Evolutionary conservation across 2,329 filamentous ascomycete genomes (phyloP).

Genomic region (Chrysosporium queenslandicum): DNA sequence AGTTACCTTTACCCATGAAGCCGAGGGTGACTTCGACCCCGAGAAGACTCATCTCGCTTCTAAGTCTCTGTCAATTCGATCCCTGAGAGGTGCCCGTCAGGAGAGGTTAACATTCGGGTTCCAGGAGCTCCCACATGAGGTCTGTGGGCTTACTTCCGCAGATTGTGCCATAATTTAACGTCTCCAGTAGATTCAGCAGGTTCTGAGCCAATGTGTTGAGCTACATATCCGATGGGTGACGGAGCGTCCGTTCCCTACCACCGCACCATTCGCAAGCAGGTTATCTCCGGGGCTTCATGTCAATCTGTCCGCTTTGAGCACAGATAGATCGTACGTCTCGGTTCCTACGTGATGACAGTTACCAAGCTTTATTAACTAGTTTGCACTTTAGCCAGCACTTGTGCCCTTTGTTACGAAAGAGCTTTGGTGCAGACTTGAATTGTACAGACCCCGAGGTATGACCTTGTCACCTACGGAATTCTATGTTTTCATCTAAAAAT

Average conservation of each 20-base stretch:
- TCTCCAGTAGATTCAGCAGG: slow-evolving; percentile 45
- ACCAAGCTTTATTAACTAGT: background rate
- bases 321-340: slow-evolving; percentile 4
- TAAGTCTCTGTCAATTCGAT: slow-evolving; percentile 46
- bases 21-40: slow-evolving; percentile 56
- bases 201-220: slow-evolving; percentile 57
- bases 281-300: slow-evolving; percentile 73
- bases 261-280: slow-evolving; percentile 63
- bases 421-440: slow-evolving; percentile 47
- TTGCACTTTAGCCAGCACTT: slow-evolving; percentile 37
- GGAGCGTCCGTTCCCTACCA: slow-evolving; percentile 45
- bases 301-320: slow-evolving; percentile 54
- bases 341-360: background rate
- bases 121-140: slow-evolving; percentile 61
- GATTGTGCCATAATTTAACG: background rate
- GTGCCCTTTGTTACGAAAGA: slow-evolving; percentile 49
- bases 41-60: slow-evolving; percentile 50
- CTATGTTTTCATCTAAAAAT: slow-evolving; percentile 19
- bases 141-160: slow-evolving; percentile 24
- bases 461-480: background rate
- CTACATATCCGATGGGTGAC: slow-evolving; percentile 74
- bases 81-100: slow-evolving; percentile 61
- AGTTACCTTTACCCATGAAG: slow-evolving; percentile 65
- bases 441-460: slow-evolving; percentile 45
- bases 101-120: slow-evolving; percentile 65